Percentiles rank a stretch among this genome's conserved stretches.
Evolutionary conservation across 768 basidiomycete genomes (phyloP).

Genomic region (Lactifluus hygrophoroides): DNA sequence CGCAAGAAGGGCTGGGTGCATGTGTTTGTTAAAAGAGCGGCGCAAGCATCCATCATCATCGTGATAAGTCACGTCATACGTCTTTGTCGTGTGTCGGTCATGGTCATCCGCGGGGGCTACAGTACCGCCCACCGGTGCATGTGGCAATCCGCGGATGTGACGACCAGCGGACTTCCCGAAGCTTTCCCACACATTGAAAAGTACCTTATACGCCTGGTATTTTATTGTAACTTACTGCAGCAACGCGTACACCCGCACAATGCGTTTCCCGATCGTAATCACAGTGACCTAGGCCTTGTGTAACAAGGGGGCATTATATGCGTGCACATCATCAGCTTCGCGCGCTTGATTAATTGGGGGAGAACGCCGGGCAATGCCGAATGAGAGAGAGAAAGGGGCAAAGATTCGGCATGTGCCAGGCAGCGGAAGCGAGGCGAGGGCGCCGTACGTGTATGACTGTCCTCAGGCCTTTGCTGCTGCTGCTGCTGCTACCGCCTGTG

Average conservation of each 20-base stretch:
- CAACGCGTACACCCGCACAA: too few relatives aligned
- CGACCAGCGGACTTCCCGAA: too few relatives aligned
- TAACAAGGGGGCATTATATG: neutral
- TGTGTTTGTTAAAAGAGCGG: too few relatives aligned
- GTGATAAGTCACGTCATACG: neutral
- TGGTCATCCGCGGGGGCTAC: too few relatives aligned
- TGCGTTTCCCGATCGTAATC: neutral
- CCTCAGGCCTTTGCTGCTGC: neutral
- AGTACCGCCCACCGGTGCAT: too few relatives aligned
- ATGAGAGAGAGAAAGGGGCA: neutral
- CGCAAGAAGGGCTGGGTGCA: neutral
- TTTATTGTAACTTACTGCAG: too few relatives aligned
- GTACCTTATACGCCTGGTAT: too few relatives aligned
- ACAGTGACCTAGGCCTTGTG: neutral
- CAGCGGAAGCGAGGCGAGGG: too few relatives aligned
- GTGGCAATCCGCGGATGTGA: neutral
- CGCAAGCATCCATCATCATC: neutral
- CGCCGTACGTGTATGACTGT: neutral
- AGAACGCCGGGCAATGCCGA: neutral
- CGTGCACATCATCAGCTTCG: neutral
- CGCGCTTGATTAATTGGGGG: too few relatives aligned
- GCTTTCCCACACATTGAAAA: neutral
- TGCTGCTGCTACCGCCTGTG: neutral
- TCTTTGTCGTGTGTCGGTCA: too few relatives aligned
- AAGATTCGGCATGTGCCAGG: neutral